phyloP scores from a whole-genome alignment of 2,329 filamentous ascomycete genomes.

The Aspergillus sojae region DNA sequence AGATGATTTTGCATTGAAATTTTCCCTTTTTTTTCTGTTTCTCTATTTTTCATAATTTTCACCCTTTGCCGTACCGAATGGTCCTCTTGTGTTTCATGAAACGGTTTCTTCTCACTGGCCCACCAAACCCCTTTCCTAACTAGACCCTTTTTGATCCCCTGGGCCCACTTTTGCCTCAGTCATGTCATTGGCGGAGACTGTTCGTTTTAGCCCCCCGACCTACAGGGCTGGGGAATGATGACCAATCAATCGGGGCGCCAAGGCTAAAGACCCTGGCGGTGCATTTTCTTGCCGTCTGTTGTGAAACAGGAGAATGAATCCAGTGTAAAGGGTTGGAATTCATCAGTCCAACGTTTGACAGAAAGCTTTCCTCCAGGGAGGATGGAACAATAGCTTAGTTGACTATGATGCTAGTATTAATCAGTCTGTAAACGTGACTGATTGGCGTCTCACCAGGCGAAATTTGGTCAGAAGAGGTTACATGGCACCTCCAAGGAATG shows the following conservation, averaged over 20 bases:
- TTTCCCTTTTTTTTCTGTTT: background rate
- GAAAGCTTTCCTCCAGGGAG: background rate
- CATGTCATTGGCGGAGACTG: background rate
- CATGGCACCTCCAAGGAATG: background rate
- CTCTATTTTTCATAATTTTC: background rate
- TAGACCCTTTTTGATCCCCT: background rate
- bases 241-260: background rate
- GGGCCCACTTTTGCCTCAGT: background rate
- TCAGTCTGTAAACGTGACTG: background rate
- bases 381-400: background rate
- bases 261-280: slow-evolving; percentile 3
- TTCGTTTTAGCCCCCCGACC: background rate
- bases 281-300: background rate
- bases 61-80: no score
- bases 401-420: background rate
- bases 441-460: background rate
- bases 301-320: slow-evolving; percentile 5
- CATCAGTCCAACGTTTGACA: background rate
- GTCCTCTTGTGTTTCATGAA: background rate
- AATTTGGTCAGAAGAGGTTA: background rate
- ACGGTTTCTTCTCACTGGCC: background rate
- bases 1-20: background rate
- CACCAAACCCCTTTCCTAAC: background rate
- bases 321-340: background rate
- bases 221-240: background rate